Conservation (phyloP, 768 basidiomycete species). For the Mycena maculata region DNA sequence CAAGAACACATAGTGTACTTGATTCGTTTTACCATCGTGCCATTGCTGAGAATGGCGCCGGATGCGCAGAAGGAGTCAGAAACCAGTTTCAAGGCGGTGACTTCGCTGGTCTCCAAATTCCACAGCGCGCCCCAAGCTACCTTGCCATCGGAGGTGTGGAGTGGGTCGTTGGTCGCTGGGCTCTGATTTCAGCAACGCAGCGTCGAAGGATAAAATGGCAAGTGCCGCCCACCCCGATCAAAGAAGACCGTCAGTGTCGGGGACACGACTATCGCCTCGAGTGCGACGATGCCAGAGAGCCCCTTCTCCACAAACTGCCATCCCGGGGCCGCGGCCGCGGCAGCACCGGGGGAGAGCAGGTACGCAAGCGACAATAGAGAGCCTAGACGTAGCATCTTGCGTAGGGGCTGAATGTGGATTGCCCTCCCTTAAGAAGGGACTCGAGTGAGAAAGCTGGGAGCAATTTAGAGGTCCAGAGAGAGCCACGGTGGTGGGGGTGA, state of each 20-base stretch:
- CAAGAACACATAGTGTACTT: too few species aligned
- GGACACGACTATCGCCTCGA: slow-evolving; percentile 39
- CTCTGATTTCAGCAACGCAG: too few species aligned
- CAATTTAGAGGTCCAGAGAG: neutral
- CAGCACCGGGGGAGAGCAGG: slow-evolving; percentile 18
- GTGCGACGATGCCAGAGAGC: slow-evolving; percentile 21
- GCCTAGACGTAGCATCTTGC: slow-evolving; percentile 26
- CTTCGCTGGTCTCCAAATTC: slow-evolving; percentile 58
- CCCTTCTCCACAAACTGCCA: slow-evolving; percentile 30
- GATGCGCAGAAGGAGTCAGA: slow-evolving; percentile 74
- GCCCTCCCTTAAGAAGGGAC: slow-evolving; percentile 8
- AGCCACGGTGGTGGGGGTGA: slow-evolving; percentile 23
- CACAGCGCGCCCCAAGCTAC: slow-evolving; percentile 65
- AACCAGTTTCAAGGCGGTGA: slow-evolving; percentile 63
- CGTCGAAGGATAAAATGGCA: too few species aligned
- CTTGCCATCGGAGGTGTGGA: slow-evolving; percentile 55
- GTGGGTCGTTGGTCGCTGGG: slow-evolving; percentile 62
- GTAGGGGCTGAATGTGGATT: neutral
- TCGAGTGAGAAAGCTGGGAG: neutral
- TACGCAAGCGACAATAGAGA: slow-evolving; percentile 23
- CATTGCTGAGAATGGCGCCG: slow-evolving; percentile 63
- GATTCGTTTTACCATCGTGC: slow-evolving; percentile 60
- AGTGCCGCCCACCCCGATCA: too few species aligned
- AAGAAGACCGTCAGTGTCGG: slow-evolving; percentile 50
- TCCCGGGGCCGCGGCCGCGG: slow-evolving; percentile 6